Evolutionary conservation across 768 basidiomycete genomes (phyloP), one percentile per base, ranked within the genome.

Genomic region (Mycena crocata): DNA sequence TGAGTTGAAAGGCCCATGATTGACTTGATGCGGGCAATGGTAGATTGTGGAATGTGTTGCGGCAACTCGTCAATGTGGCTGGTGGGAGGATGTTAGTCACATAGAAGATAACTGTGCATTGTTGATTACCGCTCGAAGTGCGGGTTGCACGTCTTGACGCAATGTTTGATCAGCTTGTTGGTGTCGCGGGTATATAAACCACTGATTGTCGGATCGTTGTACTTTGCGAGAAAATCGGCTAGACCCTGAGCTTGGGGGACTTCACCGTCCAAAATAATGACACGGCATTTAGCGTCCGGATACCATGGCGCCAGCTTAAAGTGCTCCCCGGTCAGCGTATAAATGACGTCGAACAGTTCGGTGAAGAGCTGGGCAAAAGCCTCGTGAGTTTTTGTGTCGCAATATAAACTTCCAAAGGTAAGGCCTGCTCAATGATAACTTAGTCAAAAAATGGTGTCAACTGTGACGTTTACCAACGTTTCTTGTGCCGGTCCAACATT

Each of bases 21-120:
- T 0, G 52, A 42, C 34, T 73, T 73, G 8, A 75, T 60, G 2
- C 65, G 61, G 10, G 32, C 19, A 21, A 72, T 60, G 10, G 49
- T 50, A 0, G 67, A 34, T 10, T 60, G 28, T 2, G 66, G n/a
- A 26, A 73, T 49, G 8, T 54, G 39, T 15, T n/a, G 32, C 1
- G 68, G 50, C 2, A 73, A 59, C 40, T 68, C 67, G 28, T 75
- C 70, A n/a, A 73, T 69, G 42, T 75, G 71, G 17, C 74, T 75
- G 34, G 31, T 8, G 14, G 10, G n/a, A 24, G 8, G 7, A 4
- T 6, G n/a, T 45, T 4, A 30, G 23, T 5, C 14, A 24, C 7
- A 28, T 24, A 26, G 3, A 24, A 30, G 13, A 26, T 15, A 24
- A 28, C 26, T 15, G 6, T 30, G 4, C 12, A 48, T 15, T 21